Percentiles rank a stretch among this genome's conserved stretches.
These are phyloP conservation scores for Ganoderma resinaceum DNA, from an alignment of 1,284 basidiomycete genomes.

Conservation along the genomic window DNA sequence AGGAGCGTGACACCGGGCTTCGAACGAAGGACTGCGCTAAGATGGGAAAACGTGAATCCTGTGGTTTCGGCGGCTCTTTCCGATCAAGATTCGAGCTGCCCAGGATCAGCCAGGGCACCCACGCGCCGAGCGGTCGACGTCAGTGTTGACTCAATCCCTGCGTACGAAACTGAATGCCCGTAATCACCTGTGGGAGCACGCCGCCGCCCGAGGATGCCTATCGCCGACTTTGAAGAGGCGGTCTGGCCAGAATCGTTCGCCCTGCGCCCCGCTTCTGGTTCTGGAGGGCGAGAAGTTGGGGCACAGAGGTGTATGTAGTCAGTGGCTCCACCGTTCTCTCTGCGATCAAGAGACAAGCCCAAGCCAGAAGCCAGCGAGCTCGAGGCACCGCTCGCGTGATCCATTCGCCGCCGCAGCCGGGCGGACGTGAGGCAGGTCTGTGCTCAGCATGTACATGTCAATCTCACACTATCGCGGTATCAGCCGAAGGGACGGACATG, in stretches of 20 bases:
- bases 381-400: not conserved
- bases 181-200: not conserved
- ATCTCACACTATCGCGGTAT: not conserved
- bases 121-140: not conserved
- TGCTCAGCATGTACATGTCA: not conserved
- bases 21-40: not conserved
- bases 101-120: not conserved
- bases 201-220: conserved; percentile 1
- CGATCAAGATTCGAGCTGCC: not conserved
- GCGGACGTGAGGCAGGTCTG: not conserved
- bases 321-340: not conserved
- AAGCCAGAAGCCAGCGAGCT: not conserved
- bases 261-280: too few species aligned
- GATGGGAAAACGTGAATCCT: not conserved
- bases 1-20: not conserved
- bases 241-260: not conserved
- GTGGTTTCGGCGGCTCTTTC: not conserved
- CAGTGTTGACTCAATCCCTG: not conserved
- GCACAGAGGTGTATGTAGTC: not conserved
- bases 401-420: not conserved
- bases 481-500: not conserved
- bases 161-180: not conserved
- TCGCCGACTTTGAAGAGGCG: not conserved
- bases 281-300: not conserved
- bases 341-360: not conserved